phyloP scores from a whole-genome alignment of 495 filamentous ascomycete species.

The Aspergillus baeticus region DNA sequence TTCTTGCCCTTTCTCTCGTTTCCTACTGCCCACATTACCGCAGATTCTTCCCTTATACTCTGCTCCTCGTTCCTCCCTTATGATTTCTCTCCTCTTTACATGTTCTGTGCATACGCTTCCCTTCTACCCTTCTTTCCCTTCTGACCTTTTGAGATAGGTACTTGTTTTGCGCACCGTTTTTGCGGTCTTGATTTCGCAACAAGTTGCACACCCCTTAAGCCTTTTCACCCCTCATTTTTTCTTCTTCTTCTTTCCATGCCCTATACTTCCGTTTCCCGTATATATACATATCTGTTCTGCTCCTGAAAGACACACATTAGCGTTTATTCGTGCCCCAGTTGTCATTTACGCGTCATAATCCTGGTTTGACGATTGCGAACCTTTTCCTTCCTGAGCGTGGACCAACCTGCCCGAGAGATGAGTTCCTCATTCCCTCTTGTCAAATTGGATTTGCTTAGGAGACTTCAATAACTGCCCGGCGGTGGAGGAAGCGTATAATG shows the following conservation, averaged over 20 bases:
- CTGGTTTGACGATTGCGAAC: constrained; percentile 1
- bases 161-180: background rate
- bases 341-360: background rate
- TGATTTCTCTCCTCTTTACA: constrained; percentile 4
- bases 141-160: constrained; percentile 8
- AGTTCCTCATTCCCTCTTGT: constrained; percentile 30
- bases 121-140: constrained; percentile 1
- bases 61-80: constrained; percentile 1
- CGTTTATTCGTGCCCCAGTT: background rate
- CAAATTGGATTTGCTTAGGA: constrained; percentile 35
- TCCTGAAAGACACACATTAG: background rate
- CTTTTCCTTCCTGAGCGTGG: constrained; percentile 18
- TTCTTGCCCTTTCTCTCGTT: constrained; percentile 9
- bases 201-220: constrained; percentile 1
- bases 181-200: constrained; percentile 4
- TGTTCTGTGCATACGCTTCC: background rate
- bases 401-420: constrained; percentile 38
- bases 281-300: constrained; percentile 3
- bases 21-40: background rate
- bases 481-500: constrained; percentile 39
- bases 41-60: background rate
- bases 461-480: constrained; percentile 33
- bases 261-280: constrained; percentile 7
- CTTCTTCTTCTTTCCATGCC: background rate
- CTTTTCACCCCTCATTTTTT: constrained; percentile 5